Base-by-base conservation (phyloP, 2,329 filamentous ascomycete species). In the Fusarium phyllophilum region DNA sequence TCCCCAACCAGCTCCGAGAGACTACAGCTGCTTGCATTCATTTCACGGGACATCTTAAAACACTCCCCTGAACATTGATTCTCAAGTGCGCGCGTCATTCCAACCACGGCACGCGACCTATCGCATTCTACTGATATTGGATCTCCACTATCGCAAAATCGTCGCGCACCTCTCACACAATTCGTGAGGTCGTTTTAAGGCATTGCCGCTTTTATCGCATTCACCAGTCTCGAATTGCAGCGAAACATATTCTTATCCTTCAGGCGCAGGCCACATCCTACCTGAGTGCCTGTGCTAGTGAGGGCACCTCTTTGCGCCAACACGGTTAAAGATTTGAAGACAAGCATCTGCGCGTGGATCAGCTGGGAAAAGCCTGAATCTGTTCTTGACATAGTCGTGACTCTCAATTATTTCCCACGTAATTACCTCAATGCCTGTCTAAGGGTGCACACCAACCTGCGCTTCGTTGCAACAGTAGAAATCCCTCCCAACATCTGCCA, bases 361-460 rank as follows among this genome's bases (percentile, higher is more conserved):
- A 75, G 60, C 66, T 67, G 74, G 74, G 75, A 65, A 71, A 68
- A 75, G 57, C 68, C 72, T 72, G 74, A 76, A 66, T 67, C 69
- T 69, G 73, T 67, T 66, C 69, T 78, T 79, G 77, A 77, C 69
- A 77, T 81, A 81, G 80, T 81, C 76, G 79, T 82, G 79, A 81
- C 64, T 77, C 74, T 75, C 80, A 78, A 77, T 77, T 78, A 73
- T 79, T 75, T 76, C 75, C 77, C 74, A 78, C 78, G 80, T 81
- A 81, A 81, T 77, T 76, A 78, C 70, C 71, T 69, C 76, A 76
- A 78, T 79, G 78, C 70, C 72, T 72, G 69, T 74, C 69, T 79
- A 79, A 75, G 66, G 74, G 69, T 70, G 74, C 68, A 72, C 68
- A 70, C 64, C 68, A 57, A 55, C 59, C 76, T 76, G 74, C 75